These are phyloP conservation scores for Thuidium tamariscinum DNA, from an alignment of 225 moss, liverwort and hornwort genomes.

Conservation along the genomic window DNA sequence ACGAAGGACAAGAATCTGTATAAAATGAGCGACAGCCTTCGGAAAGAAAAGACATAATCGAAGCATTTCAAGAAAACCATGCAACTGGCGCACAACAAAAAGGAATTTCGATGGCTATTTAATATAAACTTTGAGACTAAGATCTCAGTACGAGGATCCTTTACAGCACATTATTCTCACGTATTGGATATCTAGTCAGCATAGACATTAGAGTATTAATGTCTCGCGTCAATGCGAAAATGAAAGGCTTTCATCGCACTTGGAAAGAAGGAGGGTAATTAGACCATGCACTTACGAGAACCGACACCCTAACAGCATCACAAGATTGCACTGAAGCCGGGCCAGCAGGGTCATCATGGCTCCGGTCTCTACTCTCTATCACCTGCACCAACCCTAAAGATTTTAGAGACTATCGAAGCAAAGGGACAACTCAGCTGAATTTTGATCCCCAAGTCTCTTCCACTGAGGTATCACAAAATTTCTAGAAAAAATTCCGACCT, in stretches of 20 bases:
- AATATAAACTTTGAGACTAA: background rate
- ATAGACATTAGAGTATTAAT: background rate
- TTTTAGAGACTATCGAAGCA: background rate
- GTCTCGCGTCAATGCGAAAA: background rate
- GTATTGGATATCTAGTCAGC: background rate
- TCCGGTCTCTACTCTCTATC: constrained; percentile 87
- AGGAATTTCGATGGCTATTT: background rate
- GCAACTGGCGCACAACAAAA: background rate
- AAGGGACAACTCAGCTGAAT: background rate
- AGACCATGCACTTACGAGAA: constrained; percentile 43
- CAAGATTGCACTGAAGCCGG: constrained; percentile 42
- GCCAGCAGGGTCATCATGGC: constrained; percentile 56
- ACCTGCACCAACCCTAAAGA: constrained; percentile 33
- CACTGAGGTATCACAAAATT: background rate
- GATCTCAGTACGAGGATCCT: background rate
- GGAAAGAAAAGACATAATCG: background rate
- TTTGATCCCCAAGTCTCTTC: background rate
- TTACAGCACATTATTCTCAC: background rate
- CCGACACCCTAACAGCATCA: constrained; percentile 93
- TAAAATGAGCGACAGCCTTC: background rate
- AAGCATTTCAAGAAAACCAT: background rate
- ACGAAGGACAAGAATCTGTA: background rate
- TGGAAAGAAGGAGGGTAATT: background rate
- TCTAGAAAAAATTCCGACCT: background rate
- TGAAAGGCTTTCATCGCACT: background rate